Evolutionary conservation across 139 green algal genomes (phyloP), one percentile per base, ranked within the genome.

Genomic region (Asterochloris sp.): DNA sequence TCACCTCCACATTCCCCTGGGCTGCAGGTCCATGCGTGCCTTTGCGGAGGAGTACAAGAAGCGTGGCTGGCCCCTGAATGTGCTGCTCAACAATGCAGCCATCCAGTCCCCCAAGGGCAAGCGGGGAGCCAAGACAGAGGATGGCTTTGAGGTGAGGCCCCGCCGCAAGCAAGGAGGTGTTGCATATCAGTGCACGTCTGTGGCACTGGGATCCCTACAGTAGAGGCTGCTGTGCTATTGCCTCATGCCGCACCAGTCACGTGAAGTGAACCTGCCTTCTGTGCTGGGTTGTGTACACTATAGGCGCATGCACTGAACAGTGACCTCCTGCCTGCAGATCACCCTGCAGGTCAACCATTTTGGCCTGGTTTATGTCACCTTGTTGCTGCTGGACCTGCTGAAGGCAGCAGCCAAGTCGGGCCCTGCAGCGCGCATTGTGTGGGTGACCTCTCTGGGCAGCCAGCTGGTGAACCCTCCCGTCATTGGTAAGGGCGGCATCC

Each of bases 391-490:
- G 47, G 80, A 85, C 23, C 75, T 88, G 24, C 23, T 88, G 60
- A 81, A 88, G 77, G n/a, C 68, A 8, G 77, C 85, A 74, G 80
- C 81, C 0, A 83, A 83, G 62, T 64, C 71, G 28, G 78, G 78
- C 26, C 64, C 68, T 15, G 76, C 66, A 63, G 69, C 47, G 24
- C 82, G 85, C 76, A 85, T 88, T 24, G 85, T 88, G 26, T 88
- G 82, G 82, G 85, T 88, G 19, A 86, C 74, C 76, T 83, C 74
- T 38, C 61, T 88, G 61, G 85, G 85, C 69, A 84, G 76, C 16
- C 85, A 88, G 78, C 85, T 88, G 81, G 85, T 85, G 12, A 88
- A 88, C 71, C 85, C 85, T 6, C 85, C 85, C 28, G 66, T 82
- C 27, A 64, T 88, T 77, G 61, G 81, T 62, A n/a, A 54, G 38